A percentile compares a stretch with the other conserved stretches of the same genome.
phyloP scores from a whole-genome alignment of 2,329 filamentous ascomycete species.

The Aureobasidium sp. region DNA sequence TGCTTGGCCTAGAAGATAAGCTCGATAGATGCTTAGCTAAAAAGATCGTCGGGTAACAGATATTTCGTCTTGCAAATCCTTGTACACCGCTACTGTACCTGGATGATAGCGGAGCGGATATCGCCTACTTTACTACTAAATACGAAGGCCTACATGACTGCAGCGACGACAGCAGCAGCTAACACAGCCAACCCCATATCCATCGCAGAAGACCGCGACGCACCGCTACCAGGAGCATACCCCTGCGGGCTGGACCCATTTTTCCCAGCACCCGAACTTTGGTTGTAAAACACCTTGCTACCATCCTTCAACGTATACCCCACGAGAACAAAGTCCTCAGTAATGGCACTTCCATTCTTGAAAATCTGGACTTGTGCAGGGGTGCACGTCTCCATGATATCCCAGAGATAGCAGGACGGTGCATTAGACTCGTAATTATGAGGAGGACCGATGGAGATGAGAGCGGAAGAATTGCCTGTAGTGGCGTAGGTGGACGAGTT shows the following conservation, averaged over 20 bases:
- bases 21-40: no score
- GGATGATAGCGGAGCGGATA: no score
- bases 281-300: background rate
- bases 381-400: constrained; percentile 33
- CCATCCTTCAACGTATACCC: background rate
- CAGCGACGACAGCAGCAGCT: background rate
- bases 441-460: background rate
- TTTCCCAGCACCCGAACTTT: background rate
- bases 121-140: no score
- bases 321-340: constrained; percentile 35
- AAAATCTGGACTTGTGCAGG: constrained; percentile 35
- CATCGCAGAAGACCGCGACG: background rate
- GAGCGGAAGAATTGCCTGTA: background rate
- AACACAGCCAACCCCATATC: background rate
- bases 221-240: background rate
- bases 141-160: no score
- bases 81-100: no score
- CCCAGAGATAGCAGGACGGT: constrained; percentile 35
- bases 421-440: background rate
- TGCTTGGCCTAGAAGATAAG: no score
- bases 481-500: constrained; percentile 12
- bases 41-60: no score
- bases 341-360: constrained; percentile 34
- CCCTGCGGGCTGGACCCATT: background rate
- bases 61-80: no score